These are phyloP conservation scores for Epichloe uncinata DNA, from an alignment of 2,329 filamentous ascomycete genomes.

Conservation along the genomic window DNA sequence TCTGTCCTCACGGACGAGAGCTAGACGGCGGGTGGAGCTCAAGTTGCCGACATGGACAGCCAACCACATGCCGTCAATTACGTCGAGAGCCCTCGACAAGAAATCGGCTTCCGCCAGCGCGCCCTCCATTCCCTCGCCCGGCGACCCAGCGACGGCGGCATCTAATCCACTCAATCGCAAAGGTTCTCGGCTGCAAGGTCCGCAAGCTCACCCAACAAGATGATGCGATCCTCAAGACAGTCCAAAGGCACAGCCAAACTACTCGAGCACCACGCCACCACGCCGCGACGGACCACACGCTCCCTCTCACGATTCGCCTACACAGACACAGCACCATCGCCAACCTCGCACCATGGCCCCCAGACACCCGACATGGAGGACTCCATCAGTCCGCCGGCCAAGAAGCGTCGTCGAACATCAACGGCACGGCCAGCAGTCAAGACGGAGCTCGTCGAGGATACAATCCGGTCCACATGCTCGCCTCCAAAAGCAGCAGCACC, in stretches of 20 bases:
- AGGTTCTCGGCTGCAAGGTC: not conserved
- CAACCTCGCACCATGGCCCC: conserved; percentile 9
- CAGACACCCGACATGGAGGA: conserved; percentile 43
- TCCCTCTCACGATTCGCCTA: conserved; percentile 35
- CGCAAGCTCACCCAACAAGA: not conserved
- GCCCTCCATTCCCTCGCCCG: not conserved
- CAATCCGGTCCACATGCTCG: conserved; percentile 12
- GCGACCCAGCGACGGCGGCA: too few relatives aligned
- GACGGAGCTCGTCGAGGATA: conserved; percentile 23
- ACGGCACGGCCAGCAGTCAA: conserved; percentile 16
- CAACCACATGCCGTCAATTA: not conserved
- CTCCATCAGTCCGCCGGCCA: conserved; percentile 21
- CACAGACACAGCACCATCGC: conserved; percentile 15
- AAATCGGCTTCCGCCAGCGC: too few relatives aligned
- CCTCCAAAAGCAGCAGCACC: conserved; percentile 15
- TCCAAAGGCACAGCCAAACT: conserved; percentile 45
- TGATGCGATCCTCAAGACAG: conserved; percentile 44
- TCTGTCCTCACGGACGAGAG: too few relatives aligned
- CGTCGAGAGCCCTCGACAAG: too few relatives aligned
- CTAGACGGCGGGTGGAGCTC: not conserved
- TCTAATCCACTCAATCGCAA: too few relatives aligned
- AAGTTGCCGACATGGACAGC: not conserved
- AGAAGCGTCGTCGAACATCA: conserved; percentile 17
- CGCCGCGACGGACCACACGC: conserved; percentile 34
- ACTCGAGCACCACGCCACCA: conserved; percentile 23